Percentiles rank a stretch among this genome's conserved stretches.
Evolutionary conservation across 2,329 filamentous ascomycete species (phyloP).

Genomic region (Fusarium sp.): DNA sequence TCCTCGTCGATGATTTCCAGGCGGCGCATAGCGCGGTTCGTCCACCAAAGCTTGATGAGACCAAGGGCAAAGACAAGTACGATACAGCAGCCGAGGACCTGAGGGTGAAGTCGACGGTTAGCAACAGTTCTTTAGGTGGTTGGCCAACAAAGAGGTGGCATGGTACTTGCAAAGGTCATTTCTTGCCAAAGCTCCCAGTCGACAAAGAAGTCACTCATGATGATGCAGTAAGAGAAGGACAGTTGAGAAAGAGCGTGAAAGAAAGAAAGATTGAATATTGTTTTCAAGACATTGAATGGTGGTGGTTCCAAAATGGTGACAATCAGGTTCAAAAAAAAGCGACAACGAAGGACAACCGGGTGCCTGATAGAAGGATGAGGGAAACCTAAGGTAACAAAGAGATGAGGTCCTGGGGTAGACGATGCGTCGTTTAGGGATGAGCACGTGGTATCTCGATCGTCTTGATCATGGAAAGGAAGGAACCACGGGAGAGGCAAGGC

Average conservation of each 20-base stretch:
- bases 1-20: slow-evolving; percentile 75
- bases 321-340: slow-evolving; percentile 39
- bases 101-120: slow-evolving; percentile 3
- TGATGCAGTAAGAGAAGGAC: slow-evolving; percentile 15
- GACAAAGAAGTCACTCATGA: slow-evolving; percentile 67
- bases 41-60: slow-evolving; percentile 74
- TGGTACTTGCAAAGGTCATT: slow-evolving; percentile 82
- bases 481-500: neutral
- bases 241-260: neutral
- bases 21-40: slow-evolving; percentile 65
- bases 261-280: slow-evolving; percentile 12
- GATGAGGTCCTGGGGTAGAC: neutral
- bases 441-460: slow-evolving; percentile 8
- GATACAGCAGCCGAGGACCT: slow-evolving; percentile 81
- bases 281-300: slow-evolving; percentile 14
- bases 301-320: slow-evolving; percentile 33
- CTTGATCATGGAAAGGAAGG: neutral
- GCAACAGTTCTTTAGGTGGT: neutral
- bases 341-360: slow-evolving; percentile 6
- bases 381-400: neutral
- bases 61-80: slow-evolving; percentile 76
- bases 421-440: neutral
- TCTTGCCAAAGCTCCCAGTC: slow-evolving; percentile 88
- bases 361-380: slow-evolving; percentile 12
- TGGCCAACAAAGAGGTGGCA: neutral